Evolutionary conservation across 768 basidiomycete species (phyloP), one percentile per base, ranked within the genome.

Genomic region (Mycena vitilis): DNA sequence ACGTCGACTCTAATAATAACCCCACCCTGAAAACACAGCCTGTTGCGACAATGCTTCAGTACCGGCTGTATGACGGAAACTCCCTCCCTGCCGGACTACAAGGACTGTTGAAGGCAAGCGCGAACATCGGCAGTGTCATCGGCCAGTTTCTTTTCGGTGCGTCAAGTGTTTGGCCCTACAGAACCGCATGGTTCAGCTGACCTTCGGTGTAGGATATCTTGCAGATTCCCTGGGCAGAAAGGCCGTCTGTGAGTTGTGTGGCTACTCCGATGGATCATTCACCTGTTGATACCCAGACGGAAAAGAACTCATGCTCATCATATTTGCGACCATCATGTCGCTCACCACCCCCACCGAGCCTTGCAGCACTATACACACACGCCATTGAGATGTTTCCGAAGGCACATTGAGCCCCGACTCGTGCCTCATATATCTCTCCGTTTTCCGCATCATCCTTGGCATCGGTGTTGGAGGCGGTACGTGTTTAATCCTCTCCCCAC

Each of bases 281-380:
- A 69, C 22, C n/a, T 38, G 16, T 5, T 3, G 13, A 15, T 36
- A 8, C 60, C 37, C 48, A 89, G 89, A 92, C 70, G 91, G 92
- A 12, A 91, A 92, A 75, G 92, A 94, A 73, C 84, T 94, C 63
- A 91, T 93, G 86, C 80, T 94, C 65, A 91, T 93, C 71, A 93
- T 94, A 73, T 68, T 93, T 59, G 92, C 90, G 0, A 94, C 93
- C 3, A 91, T 94, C 73, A 77, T 93, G 47, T 85, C 83, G 25
- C 81, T 94, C 65, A 86, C 88, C 4, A 86, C 84, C 16, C 92
- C 92, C 0, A 91, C 91, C 5, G 36, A 4, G 91, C 25, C 82
- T 84, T 11, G 16, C 7, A 45, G 30, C 20, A 5, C 4, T 34
- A 16, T 10, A 6, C 20, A 18, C 20, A 18, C 40, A 40, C 40